Base-by-base conservation (phyloP, 805 yeast species). In the Wickerhamomyces hampshirensis region DNA sequence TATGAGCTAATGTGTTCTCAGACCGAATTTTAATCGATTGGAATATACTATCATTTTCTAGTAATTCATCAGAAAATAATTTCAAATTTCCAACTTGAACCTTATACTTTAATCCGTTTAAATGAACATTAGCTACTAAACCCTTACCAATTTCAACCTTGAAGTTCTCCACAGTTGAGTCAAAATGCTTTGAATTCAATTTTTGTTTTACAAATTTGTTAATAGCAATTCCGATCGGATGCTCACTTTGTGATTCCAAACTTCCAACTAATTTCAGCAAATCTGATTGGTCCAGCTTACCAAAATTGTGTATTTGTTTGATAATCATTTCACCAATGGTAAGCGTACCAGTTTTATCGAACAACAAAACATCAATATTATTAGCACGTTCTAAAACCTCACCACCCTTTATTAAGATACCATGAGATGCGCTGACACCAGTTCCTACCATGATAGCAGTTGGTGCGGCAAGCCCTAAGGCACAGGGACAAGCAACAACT, bases 381-480 rank as follows among this genome's bases (percentile, higher is more conserved):
- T 75, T 75, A 6, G 93, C 80, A 38, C 65, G 69, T 54, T 93
- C 98, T 43, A 93, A 69, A 12, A 84, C 75, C 34, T 83, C 95
- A 16, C 97, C 98, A 32, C 97, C 96, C 59, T 91, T 93, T 51
- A 93, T 84, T 36, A 93, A 66, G 5, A 93, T 83, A 14, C 98
- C 98, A 58, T 86, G 69, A 11, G 74, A 60, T 0, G 98, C 98
- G 28, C 96, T 98, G 16, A 87, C 82, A 28, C 98, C 98, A 2
- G 98, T 91, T 7, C 97, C 98, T 2, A 93, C 98, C 97, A 94
- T 93, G 9, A 93, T 86, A 0, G 98, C 98, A 2, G 98, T 94
- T 2, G 99, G 99, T 0, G 98, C 95, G 4, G 97, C 97, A 34
- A 93, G 68, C 3, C 98, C 99, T 17, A 93, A 63, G 0, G 98